Evolutionary conservation across 1,284 basidiomycete genomes (phyloP).

Genomic region (Moesziomyces parantarcticus): DNA sequence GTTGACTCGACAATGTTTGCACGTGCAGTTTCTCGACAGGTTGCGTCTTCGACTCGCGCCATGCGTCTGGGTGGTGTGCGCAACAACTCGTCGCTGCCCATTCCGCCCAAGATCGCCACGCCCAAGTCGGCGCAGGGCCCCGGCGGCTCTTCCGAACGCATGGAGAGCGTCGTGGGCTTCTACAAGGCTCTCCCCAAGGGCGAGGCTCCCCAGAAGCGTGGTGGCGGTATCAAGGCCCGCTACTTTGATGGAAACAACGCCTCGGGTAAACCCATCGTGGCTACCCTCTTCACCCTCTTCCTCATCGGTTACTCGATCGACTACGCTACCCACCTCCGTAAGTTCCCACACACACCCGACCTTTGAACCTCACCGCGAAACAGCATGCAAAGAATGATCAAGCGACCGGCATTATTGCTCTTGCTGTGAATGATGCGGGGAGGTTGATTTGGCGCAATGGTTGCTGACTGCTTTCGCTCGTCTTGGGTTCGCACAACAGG

Average conservation of each 20-base stretch:
- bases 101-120: constrained; percentile 94
- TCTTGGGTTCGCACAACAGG: constrained; percentile 17
- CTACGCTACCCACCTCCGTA: constrained; percentile 59
- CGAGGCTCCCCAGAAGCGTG: constrained; percentile 74
- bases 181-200: constrained; percentile 88
- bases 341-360: too few relatives aligned
- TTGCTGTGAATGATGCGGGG: too few relatives aligned
- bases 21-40: constrained; percentile 16
- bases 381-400: too few relatives aligned
- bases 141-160: constrained; percentile 81
- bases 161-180: constrained; percentile 87
- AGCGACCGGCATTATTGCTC: too few relatives aligned
- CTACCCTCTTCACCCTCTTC: constrained; percentile 80
- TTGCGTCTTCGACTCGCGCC: constrained; percentile 6
- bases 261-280: constrained; percentile 78
- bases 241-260: constrained; percentile 89
- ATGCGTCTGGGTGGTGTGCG: constrained; percentile 37
- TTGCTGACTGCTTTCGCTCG: constrained; percentile 1
- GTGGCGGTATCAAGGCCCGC: constrained; percentile 79
- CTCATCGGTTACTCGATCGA: constrained; percentile 75
- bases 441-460: background rate
- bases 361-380: too few relatives aligned
- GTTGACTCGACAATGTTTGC: constrained; percentile 36
- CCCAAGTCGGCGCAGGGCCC: constrained; percentile 83
- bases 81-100: constrained; percentile 70